Evolutionary conservation across 2,329 filamentous ascomycete species (phyloP).

Genomic region (Metarhizium brunneum): DNA sequence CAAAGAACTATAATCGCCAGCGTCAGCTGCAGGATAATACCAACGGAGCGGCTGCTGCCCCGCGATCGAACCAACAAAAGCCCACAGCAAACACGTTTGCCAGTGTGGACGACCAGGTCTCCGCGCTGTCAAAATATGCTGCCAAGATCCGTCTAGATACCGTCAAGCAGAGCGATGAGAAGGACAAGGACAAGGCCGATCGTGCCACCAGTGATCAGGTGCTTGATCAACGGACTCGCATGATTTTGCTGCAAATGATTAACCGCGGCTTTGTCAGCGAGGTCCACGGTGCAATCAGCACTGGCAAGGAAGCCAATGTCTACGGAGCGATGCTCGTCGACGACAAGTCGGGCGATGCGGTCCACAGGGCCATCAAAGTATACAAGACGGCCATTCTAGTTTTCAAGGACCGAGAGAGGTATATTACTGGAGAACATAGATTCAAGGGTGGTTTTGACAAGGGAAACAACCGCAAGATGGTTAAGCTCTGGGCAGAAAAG

Average conservation of each 20-base stretch:
- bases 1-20: slow-evolving; percentile 84
- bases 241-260: slow-evolving; percentile 94
- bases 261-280: slow-evolving; percentile 84
- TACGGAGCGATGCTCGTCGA: slow-evolving; percentile 74
- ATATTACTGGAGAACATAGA: slow-evolving; percentile 88
- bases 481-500: slow-evolving; percentile 98
- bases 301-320: slow-evolving; percentile 96
- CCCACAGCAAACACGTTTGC: slow-evolving; percentile 71
- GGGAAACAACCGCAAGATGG: slow-evolving; percentile 91
- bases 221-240: slow-evolving; percentile 83
- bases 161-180: slow-evolving; percentile 41
- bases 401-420: slow-evolving; percentile 95
- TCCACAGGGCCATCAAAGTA: slow-evolving; percentile 88
- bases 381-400: slow-evolving; percentile 98
- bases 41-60: slow-evolving; percentile 35
- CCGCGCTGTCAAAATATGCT: slow-evolving; percentile 75
- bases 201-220: slow-evolving; percentile 93
- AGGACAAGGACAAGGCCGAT: slow-evolving; percentile 80
- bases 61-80: slow-evolving; percentile 69
- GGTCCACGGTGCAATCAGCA: slow-evolving; percentile 90
- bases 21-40: slow-evolving; percentile 48
- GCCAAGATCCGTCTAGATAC: slow-evolving; percentile 73
- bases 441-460: slow-evolving; percentile 91
- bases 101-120: slow-evolving; percentile 79
- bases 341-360: slow-evolving; percentile 39